Base-by-base conservation (phyloP, 768 basidiomycete genomes). In the Rhodotorula graminis region DNA sequence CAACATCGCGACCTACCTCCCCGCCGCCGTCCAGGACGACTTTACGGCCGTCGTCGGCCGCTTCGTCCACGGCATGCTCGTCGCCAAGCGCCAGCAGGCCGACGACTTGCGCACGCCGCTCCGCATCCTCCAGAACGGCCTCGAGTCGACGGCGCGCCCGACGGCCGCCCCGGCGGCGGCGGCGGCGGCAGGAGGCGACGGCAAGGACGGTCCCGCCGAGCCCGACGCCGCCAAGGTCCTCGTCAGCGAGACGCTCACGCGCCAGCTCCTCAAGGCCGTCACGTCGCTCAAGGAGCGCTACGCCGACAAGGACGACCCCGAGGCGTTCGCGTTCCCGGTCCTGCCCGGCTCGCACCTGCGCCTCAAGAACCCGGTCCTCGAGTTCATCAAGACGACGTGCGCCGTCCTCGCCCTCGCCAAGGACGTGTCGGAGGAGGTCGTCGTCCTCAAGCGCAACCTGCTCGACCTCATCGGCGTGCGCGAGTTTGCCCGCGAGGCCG, bases 1-100 rank as follows among this genome's bases (percentile, higher is more conserved):
- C 94, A 97, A 98, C 79, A 91, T 97, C 73, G 85, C 88, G 71
- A 84, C 86, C 2, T 97, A 96, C 84, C 87, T 99, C 14, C 94
- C 96, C 0, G 87, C 86, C 0, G 88, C 88, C 18, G 84, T 94
- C 52, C 94, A 93, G 78, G 82, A 84, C 21, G 87, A 92, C 76
- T 96, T 98, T 77, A 84, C 84, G 58, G 77, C 84, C 7, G 84
- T 88, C 58, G 82, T 97, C 56, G 90, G 90, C 60, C 88, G 86
- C 79, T 97, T 91, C 83, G 88, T 97, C 64, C 83, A 91, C 71
- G 91, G 93, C 74, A 83, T 95, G 73, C 94, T 88, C 83, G 65
- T 71, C 37, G 82, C 82, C 50, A 85, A 87, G 73, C 88, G 89
- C 74, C 86, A 87, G 79, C 81, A 84, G 47, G 87, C 86, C 61